Evolutionary conservation across 805 yeast species (phyloP), one percentile per base, ranked within the genome.

Genomic region (Candida ortonii): DNA sequence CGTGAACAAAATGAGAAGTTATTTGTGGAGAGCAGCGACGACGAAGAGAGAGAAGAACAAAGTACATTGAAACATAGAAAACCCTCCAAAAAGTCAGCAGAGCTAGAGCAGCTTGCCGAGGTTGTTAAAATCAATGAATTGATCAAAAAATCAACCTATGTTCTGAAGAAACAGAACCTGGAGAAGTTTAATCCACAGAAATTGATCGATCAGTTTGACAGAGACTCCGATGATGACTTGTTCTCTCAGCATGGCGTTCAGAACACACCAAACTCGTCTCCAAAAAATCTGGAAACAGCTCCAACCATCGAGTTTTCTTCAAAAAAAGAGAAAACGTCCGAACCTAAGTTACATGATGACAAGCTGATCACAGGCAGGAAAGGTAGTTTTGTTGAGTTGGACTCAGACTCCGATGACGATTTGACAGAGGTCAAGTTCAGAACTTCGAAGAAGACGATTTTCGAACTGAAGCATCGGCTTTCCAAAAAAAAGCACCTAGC

Each of bases 161-260:
- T 51, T 7, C 11, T 39, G 9, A 44, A 40, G 30, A 49, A 43
- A 25, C 43, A 43, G 24, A 36, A 47, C 20, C 22, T 36, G 22
- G 42, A 43, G 18, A 50, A 46, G 25, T 57, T 56, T 18, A 42
- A 39, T 16, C 51, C 52, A 8, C 25, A 41, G 4, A 46, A 45
- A 12, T 36, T 56, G 14, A 34, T 57, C 16, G 44, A 47, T 9
- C 34, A 34, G 9, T 53, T 53, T 26, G 43, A 46, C 16, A 30
- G 28, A 8, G 50, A 45, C 8, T 39, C 44, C 5, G 53, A 49
- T 7, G 49, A 44, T 11, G 42, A 43, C 15, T 46, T 47, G 4
- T 47, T 48, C 17, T 46, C 56, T 1, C 36, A 30, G 15, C 35
- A 32, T 8, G 38, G 41, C 13, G 17, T 10, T 11, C 22, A 22